Percentiles rank a stretch among this genome's conserved stretches.
Conservation (phyloP, 1,284 basidiomycete genomes). For the Marasmius tenuissimus region DNA sequence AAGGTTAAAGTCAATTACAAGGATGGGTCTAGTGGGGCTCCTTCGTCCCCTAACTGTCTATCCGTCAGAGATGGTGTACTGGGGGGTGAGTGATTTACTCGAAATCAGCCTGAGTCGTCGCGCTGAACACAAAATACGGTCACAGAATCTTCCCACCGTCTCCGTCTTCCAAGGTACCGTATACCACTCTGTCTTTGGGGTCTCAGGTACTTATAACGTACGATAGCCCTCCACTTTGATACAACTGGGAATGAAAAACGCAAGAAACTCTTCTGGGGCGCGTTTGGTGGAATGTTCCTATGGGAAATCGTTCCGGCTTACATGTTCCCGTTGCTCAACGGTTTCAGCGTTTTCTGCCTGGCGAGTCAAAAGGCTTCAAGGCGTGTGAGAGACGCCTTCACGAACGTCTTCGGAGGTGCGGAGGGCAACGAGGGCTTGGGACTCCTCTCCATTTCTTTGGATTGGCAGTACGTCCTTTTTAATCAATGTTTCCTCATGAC, state of each 20-base stretch:
- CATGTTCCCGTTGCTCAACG: conserved; percentile 61
- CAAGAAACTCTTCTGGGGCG: conserved; percentile 62
- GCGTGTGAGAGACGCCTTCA: conserved; percentile 47
- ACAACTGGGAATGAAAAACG: conserved; percentile 46
- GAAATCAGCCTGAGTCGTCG: background rate
- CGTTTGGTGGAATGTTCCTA: conserved; percentile 53
- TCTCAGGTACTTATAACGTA: background rate
- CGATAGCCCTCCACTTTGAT: conserved; percentile 53
- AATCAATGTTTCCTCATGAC: background rate
- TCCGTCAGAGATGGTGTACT: conserved; percentile 74
- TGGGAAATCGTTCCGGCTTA: conserved; percentile 62
- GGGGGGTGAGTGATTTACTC: conserved; percentile 37
- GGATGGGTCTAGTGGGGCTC: conserved; percentile 60
- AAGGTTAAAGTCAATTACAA: conserved; percentile 15
- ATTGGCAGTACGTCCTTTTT: conserved; percentile 45
- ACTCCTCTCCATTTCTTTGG: conserved; percentile 49
- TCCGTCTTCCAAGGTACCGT: conserved; percentile 57
- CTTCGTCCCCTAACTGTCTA: conserved; percentile 62
- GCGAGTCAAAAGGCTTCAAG: conserved; percentile 47
- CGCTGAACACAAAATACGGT: background rate
- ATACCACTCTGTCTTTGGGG: no score
- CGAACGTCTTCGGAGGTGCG: conserved; percentile 63
- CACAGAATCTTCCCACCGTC: conserved; percentile 55
- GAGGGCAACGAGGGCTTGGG: conserved; percentile 67
- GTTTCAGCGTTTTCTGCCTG: conserved; percentile 57